phyloP scores from a whole-genome alignment of 2,329 filamentous ascomycete genomes.

The Pseudogymnoascus sp. region DNA sequence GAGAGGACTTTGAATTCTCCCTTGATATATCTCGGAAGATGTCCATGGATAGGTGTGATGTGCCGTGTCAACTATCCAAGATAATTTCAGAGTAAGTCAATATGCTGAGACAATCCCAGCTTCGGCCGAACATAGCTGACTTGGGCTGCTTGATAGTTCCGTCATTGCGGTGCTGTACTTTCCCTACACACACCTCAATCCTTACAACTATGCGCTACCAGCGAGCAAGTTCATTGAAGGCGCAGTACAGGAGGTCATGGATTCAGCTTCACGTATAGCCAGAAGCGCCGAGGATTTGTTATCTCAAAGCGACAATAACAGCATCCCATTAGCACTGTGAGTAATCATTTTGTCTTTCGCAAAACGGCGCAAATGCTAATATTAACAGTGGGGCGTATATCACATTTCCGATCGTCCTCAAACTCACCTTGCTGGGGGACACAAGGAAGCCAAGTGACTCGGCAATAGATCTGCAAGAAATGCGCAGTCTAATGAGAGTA shows the following conservation, averaged over 20 bases:
- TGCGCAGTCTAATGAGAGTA: constrained; percentile 6
- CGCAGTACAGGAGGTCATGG: not conserved
- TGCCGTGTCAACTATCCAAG: constrained; percentile 7
- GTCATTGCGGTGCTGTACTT: not conserved
- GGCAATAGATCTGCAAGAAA: constrained; percentile 2
- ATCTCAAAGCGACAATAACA: not conserved
- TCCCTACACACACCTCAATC: not conserved
- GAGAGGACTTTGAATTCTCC: constrained; percentile 1
- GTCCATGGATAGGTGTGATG: not conserved
- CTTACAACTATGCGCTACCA: not conserved
- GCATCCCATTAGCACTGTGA: constrained; percentile 8
- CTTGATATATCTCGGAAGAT: not conserved
- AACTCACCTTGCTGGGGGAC: not conserved
- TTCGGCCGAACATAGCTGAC: not conserved
- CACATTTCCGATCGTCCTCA: constrained; percentile 6
- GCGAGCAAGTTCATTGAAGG: constrained; percentile 4
- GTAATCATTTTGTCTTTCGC: not conserved
- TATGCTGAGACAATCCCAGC: not conserved
- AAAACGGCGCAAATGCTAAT: not conserved
- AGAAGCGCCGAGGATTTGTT: not conserved
- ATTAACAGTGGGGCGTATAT: constrained; percentile 1
- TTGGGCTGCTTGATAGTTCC: not conserved
- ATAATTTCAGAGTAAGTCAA: constrained; percentile 7
- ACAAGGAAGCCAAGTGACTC: not conserved
- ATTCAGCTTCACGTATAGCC: constrained; percentile 4